A percentile compares a stretch with the other conserved stretches of the same genome.
Conservation (phyloP, 495 filamentous ascomycete genomes). For the Elasticomyces elasticus region DNA sequence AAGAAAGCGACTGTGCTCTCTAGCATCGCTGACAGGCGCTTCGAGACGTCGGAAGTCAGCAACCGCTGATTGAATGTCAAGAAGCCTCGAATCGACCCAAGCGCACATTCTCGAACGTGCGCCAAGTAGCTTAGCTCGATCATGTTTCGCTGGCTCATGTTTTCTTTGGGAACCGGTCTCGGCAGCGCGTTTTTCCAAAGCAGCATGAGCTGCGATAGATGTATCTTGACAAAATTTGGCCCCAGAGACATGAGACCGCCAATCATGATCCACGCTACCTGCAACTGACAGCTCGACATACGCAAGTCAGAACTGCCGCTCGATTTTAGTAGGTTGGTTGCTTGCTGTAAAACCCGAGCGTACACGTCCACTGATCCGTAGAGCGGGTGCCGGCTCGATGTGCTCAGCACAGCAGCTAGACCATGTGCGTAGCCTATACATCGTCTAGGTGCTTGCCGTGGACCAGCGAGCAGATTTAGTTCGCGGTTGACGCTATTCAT, state of each 20-base stretch:
- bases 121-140: constrained; percentile 87
- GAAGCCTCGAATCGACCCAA: constrained; percentile 84
- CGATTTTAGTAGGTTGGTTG: constrained; percentile 83
- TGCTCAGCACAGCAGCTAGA: constrained; percentile 82
- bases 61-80: constrained; percentile 88
- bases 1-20: constrained; percentile 88
- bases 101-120: constrained; percentile 89
- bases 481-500: constrained; percentile 93
- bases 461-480: constrained; percentile 62
- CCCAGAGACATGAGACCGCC: constrained; percentile 93
- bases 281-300: constrained; percentile 85
- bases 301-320: constrained; percentile 86
- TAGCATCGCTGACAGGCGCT: constrained; percentile 83
- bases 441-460: constrained; percentile 67
- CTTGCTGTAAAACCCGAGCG: constrained; percentile 79
- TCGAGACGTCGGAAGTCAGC: constrained; percentile 89
- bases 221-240: constrained; percentile 98
- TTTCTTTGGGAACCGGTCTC: constrained; percentile 84
- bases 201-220: constrained; percentile 87
- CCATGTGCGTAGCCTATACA: constrained; percentile 92
- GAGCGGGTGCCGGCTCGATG: constrained; percentile 74
- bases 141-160: constrained; percentile 65
- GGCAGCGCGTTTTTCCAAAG: constrained; percentile 97
- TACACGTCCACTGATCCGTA: constrained; percentile 95
- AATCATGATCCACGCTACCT: constrained; percentile 95